phyloP scores from a whole-genome alignment of 495 filamentous ascomycete species.

The Lasiosphaeria ovina region DNA sequence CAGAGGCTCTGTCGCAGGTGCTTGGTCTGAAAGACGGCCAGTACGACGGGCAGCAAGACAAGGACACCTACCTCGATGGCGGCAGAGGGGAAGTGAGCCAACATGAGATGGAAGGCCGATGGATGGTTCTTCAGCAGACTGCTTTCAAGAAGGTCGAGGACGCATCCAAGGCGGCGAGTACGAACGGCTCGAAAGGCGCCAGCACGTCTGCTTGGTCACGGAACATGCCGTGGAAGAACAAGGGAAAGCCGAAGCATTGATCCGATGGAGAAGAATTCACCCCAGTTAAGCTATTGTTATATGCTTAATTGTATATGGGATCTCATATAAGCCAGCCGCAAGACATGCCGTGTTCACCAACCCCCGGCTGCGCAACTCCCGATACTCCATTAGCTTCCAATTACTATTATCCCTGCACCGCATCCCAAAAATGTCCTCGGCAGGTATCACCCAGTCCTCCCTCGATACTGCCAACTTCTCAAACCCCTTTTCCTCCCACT shows the following conservation, averaged over 20 bases:
- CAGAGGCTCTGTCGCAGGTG: slow-evolving; percentile 25
- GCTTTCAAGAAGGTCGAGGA: slow-evolving; percentile 25
- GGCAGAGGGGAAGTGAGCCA: slow-evolving; percentile 26
- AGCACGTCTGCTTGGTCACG: background rate
- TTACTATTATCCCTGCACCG: no score
- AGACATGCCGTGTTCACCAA: no score
- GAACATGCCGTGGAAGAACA: slow-evolving; percentile 13
- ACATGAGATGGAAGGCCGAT: slow-evolving; percentile 32
- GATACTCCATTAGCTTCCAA: no score
- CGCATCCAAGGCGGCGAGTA: slow-evolving; percentile 14
- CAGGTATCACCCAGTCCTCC: no score
- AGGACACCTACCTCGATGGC: slow-evolving; percentile 30
- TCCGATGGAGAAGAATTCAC: background rate
- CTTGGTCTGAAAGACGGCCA: slow-evolving; percentile 29
- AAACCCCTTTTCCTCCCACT: no score
- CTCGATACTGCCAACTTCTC: no score
- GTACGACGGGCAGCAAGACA: slow-evolving; percentile 30
- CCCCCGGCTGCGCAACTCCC: no score
- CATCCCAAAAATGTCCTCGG: no score
- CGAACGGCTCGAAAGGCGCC: background rate
- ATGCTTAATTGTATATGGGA: no score
- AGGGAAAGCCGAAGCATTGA: slow-evolving; percentile 6
- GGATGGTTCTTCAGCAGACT: slow-evolving; percentile 29
- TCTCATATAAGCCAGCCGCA: no score
- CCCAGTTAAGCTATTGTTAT: no score